These are phyloP conservation scores for Dicorynia guianensis DNA, from an alignment of 306 rosid species.

Conservation along the genomic window DNA sequence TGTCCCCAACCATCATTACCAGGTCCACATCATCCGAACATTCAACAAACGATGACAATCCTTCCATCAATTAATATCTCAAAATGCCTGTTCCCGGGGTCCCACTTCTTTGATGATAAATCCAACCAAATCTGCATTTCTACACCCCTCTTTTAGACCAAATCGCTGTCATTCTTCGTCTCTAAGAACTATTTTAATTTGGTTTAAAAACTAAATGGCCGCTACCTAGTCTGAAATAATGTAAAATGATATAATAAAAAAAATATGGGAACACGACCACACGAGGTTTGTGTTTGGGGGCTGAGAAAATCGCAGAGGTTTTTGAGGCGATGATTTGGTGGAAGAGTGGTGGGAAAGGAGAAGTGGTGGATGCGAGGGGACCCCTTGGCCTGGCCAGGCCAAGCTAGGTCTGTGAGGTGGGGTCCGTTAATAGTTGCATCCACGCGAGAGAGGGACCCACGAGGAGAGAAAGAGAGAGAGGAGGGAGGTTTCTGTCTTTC, in stretches of 20 bases:
- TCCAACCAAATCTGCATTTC: slow-evolving; percentile 35
- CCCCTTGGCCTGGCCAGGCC: slow-evolving; percentile 21
- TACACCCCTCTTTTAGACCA: slow-evolving; percentile 46
- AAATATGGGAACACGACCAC: slow-evolving; percentile 11
- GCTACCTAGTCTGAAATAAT: no score
- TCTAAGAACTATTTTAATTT: neutral
- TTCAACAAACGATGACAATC: slow-evolving; percentile 59
- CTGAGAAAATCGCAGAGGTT: neutral
- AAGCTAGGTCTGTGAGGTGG: slow-evolving; percentile 9
- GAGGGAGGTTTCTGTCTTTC: neutral
- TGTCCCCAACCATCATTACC: slow-evolving; percentile 61
- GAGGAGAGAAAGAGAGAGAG: neutral
- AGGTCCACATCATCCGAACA: slow-evolving; percentile 57
- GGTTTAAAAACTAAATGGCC: neutral
- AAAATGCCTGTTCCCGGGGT: slow-evolving; percentile 29
- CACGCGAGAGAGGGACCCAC: slow-evolving; percentile 65
- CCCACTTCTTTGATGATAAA: slow-evolving; percentile 24
- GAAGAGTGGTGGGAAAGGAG: neutral
- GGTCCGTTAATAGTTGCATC: slow-evolving; percentile 59
- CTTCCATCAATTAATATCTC: slow-evolving; percentile 8
- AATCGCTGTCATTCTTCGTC: slow-evolving; percentile 46
- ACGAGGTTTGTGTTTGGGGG: slow-evolving; percentile 59
- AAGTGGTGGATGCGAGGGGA: slow-evolving; percentile 32
- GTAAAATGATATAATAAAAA: neutral
- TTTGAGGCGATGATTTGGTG: neutral